Conservation (phyloP, 495 filamentous ascomycete genomes). For the Tuber borchii region DNA sequence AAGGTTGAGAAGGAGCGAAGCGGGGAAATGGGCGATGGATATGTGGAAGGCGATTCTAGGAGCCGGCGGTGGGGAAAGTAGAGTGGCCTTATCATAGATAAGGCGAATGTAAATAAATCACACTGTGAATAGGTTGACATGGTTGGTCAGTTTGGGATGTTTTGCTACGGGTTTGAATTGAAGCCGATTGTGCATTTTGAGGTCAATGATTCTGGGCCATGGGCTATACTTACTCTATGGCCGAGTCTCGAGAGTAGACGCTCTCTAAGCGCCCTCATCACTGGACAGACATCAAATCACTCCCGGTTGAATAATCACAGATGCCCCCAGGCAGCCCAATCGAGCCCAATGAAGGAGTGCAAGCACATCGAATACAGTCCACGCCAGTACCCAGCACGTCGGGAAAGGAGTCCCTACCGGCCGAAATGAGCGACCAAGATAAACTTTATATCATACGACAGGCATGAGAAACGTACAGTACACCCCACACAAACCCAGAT, state of each 20-base stretch:
- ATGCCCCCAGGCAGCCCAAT: background rate
- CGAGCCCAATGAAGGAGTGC: background rate
- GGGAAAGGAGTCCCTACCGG: too few relatives aligned
- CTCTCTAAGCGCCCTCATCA: background rate
- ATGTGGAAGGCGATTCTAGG: conserved; percentile 16
- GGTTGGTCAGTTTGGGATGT: background rate
- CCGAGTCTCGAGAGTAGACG: background rate
- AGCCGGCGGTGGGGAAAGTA: conserved; percentile 7
- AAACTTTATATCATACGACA: too few relatives aligned
- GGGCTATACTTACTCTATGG: background rate
- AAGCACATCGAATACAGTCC: too few relatives aligned
- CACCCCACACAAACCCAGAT: too few relatives aligned
- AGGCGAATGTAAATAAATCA: background rate
- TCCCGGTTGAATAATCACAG: background rate
- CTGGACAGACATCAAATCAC: background rate
- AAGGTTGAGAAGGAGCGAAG: conserved; percentile 48
- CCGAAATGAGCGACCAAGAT: too few relatives aligned
- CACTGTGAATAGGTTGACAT: background rate
- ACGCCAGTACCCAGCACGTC: too few relatives aligned
- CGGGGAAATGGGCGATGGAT: conserved; percentile 35
- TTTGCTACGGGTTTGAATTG: background rate
- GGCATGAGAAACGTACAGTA: too few relatives aligned
- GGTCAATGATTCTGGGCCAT: background rate
- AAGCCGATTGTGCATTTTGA: background rate
- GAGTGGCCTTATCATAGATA: background rate